Evolutionary conservation across 2,329 filamentous ascomycete genomes (phyloP), one percentile per base, ranked within the genome.

Genomic region (Calonectria ilicicola): DNA sequence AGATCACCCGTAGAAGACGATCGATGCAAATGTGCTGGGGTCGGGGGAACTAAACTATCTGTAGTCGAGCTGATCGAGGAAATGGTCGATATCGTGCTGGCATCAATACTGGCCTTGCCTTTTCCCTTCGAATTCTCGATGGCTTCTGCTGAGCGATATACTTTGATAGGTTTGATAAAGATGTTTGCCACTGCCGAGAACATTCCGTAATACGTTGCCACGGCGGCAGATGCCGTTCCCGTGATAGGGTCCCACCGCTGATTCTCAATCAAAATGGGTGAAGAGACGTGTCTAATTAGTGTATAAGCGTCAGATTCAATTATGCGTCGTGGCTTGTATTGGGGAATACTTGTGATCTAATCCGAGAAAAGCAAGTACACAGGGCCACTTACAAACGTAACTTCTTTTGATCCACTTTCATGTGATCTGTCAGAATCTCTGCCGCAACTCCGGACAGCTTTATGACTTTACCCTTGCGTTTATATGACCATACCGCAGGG

Each of bases 181-280:
- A 73, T 79, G 1, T 67, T 66, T 0, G 74, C 56, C 0, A 74
- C 42, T 1, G 77, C 72, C 0, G 40, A 67, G 0, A 72, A 53
- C 70, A 78, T 53, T 0, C 68, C 76, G 0, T 67, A 27, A 6
- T 49, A 21, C 0, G 70, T 77, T 1, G 70, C 53, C 6, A 72
- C 21, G 7, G 73, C 49, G 0, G 72, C 46, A 0, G 75, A 74
- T 0, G 70, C 51, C 0, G 60, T 49, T 0, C 70, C 76, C 0
- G 76, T 75, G 1, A 78, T 1, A 1, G 75, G 77, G 29, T 78
- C 77, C 75, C 74, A 79, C 0, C 77, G 67, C 0, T 23, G 21
- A 6, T 75, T 77, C 2, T 72, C 38, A 0, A 78, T 77, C 14
- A 38, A n/a, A 40, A 35, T 67, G 21, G 0, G 69, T 19, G 3